A percentile compares a stretch with the other conserved stretches of the same genome.
Conservation (phyloP, 164 flowering plant species). For the Nymphaea colorata region DNA sequence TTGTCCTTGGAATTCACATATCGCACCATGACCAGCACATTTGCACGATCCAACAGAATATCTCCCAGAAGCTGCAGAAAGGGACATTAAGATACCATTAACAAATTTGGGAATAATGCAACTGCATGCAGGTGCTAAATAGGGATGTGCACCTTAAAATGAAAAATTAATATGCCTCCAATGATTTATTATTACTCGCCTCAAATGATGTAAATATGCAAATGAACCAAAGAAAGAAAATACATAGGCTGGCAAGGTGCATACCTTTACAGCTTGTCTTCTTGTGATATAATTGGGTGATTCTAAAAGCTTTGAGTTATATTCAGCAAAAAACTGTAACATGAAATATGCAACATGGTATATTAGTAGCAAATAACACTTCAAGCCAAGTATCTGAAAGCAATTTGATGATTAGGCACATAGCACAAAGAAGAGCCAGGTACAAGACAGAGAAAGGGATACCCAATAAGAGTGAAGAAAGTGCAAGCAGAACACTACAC, state of each 20-base stretch:
- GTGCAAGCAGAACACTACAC: too few species aligned
- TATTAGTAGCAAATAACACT: not conserved
- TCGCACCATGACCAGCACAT: conserved; percentile 69
- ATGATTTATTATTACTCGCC: too few species aligned
- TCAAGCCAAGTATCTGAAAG: not conserved
- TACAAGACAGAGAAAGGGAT: not conserved
- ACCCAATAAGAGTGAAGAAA: too few species aligned
- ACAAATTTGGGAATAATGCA: not conserved
- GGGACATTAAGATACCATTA: not conserved
- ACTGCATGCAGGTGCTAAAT: not conserved
- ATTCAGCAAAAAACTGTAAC: conserved; percentile 78
- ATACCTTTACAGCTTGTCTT: conserved; percentile 82
- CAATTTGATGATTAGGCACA: not conserved
- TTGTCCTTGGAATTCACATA: conserved; percentile 91
- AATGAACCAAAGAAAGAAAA: not conserved
- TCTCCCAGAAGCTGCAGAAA: conserved; percentile 76
- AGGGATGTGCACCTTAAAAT: not conserved
- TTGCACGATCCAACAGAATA: conserved; percentile 84
- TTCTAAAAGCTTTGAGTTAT: conserved; percentile 72
- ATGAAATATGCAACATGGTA: not conserved
- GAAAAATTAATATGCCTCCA: not conserved
- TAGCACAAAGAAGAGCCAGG: not conserved
- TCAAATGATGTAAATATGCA: too few species aligned
- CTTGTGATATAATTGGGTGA: conserved; percentile 79
- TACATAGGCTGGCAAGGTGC: not conserved